Evolutionary conservation across 2,329 filamentous ascomycete genomes (phyloP).

Genomic region (Biscogniauxia marginata): DNA sequence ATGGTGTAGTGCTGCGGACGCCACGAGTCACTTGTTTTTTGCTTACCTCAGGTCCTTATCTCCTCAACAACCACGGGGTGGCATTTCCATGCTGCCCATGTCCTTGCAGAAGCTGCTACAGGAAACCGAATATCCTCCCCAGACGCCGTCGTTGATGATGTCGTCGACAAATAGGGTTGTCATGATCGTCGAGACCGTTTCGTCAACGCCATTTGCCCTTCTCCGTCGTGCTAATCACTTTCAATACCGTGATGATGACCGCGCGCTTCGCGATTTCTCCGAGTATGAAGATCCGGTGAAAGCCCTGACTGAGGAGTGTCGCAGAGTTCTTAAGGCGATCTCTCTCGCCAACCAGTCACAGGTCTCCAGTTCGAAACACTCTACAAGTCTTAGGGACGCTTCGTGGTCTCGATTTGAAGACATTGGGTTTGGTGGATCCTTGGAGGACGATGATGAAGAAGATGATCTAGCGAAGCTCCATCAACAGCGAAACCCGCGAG

Average conservation of each 20-base stretch:
- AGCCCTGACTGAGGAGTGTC: constrained; percentile 90
- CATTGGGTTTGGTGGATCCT: constrained; percentile 77
- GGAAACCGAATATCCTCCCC: constrained; percentile 91
- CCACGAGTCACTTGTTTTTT: constrained; percentile 95
- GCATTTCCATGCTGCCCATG: constrained; percentile 82
- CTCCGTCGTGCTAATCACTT: constrained; percentile 91
- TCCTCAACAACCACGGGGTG: constrained; percentile 73
- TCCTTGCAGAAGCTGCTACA: constrained; percentile 88
- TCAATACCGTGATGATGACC: constrained; percentile 87
- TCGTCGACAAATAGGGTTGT: constrained; percentile 83
- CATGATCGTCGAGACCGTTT: constrained; percentile 95
- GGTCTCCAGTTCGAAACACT: constrained; percentile 67
- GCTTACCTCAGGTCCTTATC: constrained; percentile 89
- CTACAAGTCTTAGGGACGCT: constrained; percentile 74
- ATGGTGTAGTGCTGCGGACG: constrained; percentile 75
- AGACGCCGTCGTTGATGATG: constrained; percentile 72
- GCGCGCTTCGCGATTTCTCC: constrained; percentile 79
- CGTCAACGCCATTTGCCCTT: constrained; percentile 88
- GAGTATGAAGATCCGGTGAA: constrained; percentile 85
- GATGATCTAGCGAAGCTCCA: constrained; percentile 49
- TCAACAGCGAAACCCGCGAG: constrained; percentile 38
- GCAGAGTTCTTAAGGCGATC: constrained; percentile 84
- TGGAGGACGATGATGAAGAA: constrained; percentile 70
- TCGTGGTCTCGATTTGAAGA: constrained; percentile 98
- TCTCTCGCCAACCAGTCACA: constrained; percentile 85